phyloP scores from a whole-genome alignment of 768 basidiomycete genomes.

The Amanita fuliginea region DNA sequence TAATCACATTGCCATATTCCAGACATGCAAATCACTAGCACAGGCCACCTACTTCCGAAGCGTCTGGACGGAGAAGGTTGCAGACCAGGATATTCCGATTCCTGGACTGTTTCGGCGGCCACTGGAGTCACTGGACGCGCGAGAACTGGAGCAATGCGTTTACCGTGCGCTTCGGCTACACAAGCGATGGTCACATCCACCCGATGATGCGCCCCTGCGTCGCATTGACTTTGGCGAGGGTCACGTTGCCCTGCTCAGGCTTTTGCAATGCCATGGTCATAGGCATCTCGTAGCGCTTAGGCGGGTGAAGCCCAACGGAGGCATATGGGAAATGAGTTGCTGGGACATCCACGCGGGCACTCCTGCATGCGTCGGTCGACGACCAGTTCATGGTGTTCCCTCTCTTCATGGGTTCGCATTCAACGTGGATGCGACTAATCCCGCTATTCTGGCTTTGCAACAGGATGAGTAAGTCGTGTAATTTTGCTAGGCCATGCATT shows the following conservation, averaged over 20 bases:
- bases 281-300: constrained; percentile 37
- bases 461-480: neutral
- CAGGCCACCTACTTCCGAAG: constrained; percentile 32
- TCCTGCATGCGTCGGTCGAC: constrained; percentile 30
- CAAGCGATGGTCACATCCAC: constrained; percentile 37
- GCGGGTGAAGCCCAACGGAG: constrained; percentile 2
- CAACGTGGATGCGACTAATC: neutral
- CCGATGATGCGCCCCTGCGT: constrained; percentile 16
- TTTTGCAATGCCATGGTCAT: constrained; percentile 30
- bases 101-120: constrained; percentile 23
- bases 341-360: constrained; percentile 15
- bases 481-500: neutral
- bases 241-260: constrained; percentile 31
- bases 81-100: constrained; percentile 33
- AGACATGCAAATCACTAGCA: constrained; percentile 38
- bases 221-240: neutral
- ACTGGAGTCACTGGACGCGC: constrained; percentile 24
- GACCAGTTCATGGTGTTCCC: constrained; percentile 18
- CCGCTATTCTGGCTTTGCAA: neutral
- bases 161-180: constrained; percentile 29
- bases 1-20: neutral
- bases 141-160: constrained; percentile 33
- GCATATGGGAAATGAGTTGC: constrained; percentile 6
- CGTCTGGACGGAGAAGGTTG: constrained; percentile 38
- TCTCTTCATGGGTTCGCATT: neutral